A percentile compares a stretch with the other conserved stretches of the same genome.
Evolutionary conservation across 2,329 filamentous ascomycete genomes (phyloP).

Genomic region (Leptographium wingfieldii): DNA sequence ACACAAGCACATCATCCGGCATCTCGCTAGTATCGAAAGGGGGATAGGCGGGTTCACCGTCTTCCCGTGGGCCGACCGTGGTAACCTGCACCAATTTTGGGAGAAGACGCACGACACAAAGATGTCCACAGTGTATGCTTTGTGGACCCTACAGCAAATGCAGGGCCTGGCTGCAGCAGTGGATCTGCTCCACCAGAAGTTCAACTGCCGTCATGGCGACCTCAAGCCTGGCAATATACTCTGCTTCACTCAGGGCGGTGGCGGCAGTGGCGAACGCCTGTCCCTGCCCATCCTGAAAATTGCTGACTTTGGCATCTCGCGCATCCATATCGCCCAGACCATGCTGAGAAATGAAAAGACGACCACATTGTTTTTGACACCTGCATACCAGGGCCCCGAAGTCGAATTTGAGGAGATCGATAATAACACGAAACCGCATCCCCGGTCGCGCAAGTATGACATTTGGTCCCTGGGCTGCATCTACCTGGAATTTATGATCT

Average conservation of each 20-base stretch:
- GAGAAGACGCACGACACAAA: no score
- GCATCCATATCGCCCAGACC: not conserved
- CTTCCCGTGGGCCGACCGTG: not conserved
- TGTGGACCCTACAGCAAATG: not conserved
- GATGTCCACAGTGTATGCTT: no score
- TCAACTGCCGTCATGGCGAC: not conserved
- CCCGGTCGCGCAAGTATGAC: not conserved
- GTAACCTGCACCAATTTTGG: not conserved
- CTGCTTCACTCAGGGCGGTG: not conserved
- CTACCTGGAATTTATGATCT: not conserved
- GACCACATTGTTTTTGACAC: not conserved
- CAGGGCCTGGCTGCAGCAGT: not conserved
- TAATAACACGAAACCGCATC: not conserved
- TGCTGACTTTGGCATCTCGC: not conserved
- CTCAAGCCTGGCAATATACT: not conserved
- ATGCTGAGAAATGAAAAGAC: not conserved
- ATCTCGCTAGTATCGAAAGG: not conserved
- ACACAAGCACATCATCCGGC: not conserved
- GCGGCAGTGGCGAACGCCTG: not conserved
- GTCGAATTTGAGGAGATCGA: not conserved
- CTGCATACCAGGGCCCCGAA: not conserved
- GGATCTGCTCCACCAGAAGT: not conserved
- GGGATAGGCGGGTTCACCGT: not conserved
- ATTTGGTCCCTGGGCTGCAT: not conserved
- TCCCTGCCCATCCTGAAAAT: not conserved